Evolutionary conservation across 2,329 filamentous ascomycete species (phyloP).

Genomic region (Phaeophleospora eucalypticola): DNA sequence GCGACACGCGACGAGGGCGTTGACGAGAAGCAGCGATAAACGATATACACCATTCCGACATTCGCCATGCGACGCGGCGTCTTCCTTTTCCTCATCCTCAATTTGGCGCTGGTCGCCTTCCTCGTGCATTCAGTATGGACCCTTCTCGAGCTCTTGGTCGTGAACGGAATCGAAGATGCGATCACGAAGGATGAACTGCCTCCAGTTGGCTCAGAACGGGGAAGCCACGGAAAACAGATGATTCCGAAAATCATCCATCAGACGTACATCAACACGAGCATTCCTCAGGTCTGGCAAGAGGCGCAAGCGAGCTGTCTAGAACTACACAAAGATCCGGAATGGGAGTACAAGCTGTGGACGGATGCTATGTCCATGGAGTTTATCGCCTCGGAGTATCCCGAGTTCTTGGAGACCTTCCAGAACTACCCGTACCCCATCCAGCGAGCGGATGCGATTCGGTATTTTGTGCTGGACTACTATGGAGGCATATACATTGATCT

Average conservation of each 20-base stretch:
- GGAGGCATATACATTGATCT: slow-evolving; percentile 80
- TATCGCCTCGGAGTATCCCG: slow-evolving; percentile 68
- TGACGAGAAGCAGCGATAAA: too few relatives aligned
- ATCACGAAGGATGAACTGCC: slow-evolving; percentile 65
- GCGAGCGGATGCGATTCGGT: slow-evolving; percentile 70
- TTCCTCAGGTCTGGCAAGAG: slow-evolving; percentile 62
- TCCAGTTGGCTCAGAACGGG: slow-evolving; percentile 54
- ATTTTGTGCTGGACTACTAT: slow-evolving; percentile 72
- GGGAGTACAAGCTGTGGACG: slow-evolving; percentile 80
- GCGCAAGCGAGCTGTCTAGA: slow-evolving; percentile 64
- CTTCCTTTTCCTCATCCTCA: slow-evolving; percentile 61
- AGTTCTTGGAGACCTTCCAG: slow-evolving; percentile 66
- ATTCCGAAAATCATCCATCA: slow-evolving; percentile 77
- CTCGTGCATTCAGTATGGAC: slow-evolving; percentile 67
- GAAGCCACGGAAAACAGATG: slow-evolving; percentile 47
- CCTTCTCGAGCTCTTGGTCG: slow-evolving; percentile 64
- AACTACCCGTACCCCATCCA: slow-evolving; percentile 72
- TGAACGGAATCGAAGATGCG: slow-evolving; percentile 63
- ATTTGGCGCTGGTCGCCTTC: slow-evolving; percentile 59
- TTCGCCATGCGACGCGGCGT: slow-evolving; percentile 55
- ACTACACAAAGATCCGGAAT: slow-evolving; percentile 54
- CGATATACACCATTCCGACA: neutral
- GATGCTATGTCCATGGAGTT: slow-evolving; percentile 66
- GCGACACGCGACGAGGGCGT: too few relatives aligned
- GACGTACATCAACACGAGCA: slow-evolving; percentile 67